These are phyloP conservation scores for Senna siamea DNA, from an alignment of 306 rosid genomes.

Conservation along the genomic window DNA sequence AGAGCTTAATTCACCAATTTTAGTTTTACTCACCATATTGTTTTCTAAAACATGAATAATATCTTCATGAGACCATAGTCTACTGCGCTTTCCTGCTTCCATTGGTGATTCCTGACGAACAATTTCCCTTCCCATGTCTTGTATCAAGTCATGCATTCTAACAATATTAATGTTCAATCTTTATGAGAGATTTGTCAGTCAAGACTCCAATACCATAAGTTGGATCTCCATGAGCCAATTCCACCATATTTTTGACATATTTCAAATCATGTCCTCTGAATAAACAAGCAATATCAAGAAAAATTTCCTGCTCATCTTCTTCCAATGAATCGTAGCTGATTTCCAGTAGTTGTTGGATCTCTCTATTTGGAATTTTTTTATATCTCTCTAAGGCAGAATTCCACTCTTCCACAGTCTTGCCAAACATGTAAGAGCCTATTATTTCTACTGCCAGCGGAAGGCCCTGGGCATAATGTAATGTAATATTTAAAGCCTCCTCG, in stretches of 20 bases:
- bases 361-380: neutral
- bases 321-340: conserved; percentile 8
- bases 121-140: conserved; percentile 32
- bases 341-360: neutral
- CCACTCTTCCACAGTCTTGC: conserved; percentile 25
- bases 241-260: neutral
- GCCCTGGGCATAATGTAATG: neutral
- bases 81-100: conserved; percentile 30
- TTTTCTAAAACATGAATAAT: neutral
- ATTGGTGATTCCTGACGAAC: conserved; percentile 13
- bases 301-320: neutral
- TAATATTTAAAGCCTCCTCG: neutral
- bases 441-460: neutral
- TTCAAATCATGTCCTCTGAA: conserved; percentile 18
- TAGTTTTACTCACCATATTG: neutral
- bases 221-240: conserved; percentile 35
- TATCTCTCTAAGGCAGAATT: neutral
- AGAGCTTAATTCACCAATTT: neutral
- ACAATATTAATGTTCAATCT: neutral
- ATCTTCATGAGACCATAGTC: conserved; percentile 32
- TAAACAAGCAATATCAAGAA: conserved; percentile 37
- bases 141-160: conserved; percentile 45
- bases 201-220: conserved; percentile 36
- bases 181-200: conserved; percentile 42
- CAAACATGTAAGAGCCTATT: neutral